Conservation (phyloP, 2,329 filamentous ascomycete species). For the Sordariomycetes sp. region DNA sequence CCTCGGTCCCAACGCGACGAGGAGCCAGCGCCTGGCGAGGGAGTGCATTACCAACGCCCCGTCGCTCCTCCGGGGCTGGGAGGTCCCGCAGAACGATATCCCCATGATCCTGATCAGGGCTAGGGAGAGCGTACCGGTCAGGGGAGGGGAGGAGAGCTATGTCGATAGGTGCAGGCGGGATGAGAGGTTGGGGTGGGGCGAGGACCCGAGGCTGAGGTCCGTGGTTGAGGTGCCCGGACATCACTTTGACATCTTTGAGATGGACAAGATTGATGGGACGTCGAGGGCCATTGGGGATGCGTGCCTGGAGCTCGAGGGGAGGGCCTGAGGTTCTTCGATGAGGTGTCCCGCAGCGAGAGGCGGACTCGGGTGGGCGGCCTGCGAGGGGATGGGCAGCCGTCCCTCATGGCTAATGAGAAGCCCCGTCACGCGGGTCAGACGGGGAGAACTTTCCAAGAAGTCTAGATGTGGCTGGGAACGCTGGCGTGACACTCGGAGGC, state of each 20-base stretch:
- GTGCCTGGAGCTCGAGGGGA: constrained; percentile 9
- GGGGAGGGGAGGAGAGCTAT: neutral
- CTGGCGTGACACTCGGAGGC: too few species aligned
- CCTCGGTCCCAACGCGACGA: constrained; percentile 15
- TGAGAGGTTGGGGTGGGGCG: constrained; percentile 32
- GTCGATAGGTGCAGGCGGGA: constrained; percentile 30
- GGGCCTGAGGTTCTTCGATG: neutral
- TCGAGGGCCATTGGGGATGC: constrained; percentile 12
- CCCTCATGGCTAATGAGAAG: too few species aligned
- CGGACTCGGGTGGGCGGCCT: too few species aligned
- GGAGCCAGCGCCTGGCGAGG: constrained; percentile 19
- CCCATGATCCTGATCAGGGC: constrained; percentile 30
- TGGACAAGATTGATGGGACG: constrained; percentile 13
- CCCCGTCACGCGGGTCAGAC: too few species aligned
- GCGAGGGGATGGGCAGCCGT: too few species aligned
- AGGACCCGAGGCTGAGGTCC: constrained; percentile 29
- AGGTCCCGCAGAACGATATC: constrained; percentile 22
- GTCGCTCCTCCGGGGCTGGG: constrained; percentile 25
- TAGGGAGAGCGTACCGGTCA: constrained; percentile 19
- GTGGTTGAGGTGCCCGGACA: constrained; percentile 36
- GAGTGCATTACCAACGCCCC: constrained; percentile 27
- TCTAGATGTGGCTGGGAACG: too few species aligned
- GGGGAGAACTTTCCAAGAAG: too few species aligned
- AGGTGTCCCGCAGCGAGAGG: neutral
- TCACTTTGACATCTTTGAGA: constrained; percentile 34